Base-by-base conservation (phyloP, 2,329 filamentous ascomycete species). In the Zasmidium angulare region DNA sequence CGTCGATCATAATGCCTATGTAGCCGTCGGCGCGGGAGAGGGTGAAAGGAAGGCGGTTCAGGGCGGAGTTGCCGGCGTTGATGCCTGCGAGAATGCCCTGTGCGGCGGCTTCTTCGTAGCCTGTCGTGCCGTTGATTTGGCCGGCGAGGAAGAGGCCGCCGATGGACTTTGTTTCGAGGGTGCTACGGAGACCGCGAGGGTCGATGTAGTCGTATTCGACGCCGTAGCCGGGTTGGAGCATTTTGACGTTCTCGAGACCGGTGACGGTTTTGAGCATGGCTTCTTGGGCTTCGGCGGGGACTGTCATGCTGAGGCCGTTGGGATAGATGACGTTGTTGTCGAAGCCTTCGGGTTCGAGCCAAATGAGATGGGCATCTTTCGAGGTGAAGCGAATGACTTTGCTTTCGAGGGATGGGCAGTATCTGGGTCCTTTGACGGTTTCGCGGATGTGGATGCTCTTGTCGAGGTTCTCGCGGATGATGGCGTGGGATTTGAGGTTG, bases 1-100 rank as follows among this genome's bases (percentile, higher is more conserved):
- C 95, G 75, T 99, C 95, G 69, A 99, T 93, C 92, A 99, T 96
- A 77, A 99, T 89, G 66, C 95, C 95, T 70, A 99, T 98, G 75
- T 97, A 99, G 12, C 91, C 92, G 74, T 99, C 93, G 1, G 89
- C 88, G 64, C 95, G 84, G 7, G 87, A 87, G 26, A 99, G 79
- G 0, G 84, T 84, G 61, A 96, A 81, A 0, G 86, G 82, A 1
- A 81, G 74, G 59, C 89, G 85, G 1, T 84, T 84, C 61, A 85
- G 83, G 0, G 93, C 86, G 1, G 87, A 83, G n/a, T 95, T 84
- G 1, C 93, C 95, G 0, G 95, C 95, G 71, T 99, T 99, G 69
- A 93, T 93, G 29, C 95, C 95, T 0, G 95, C 95, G 14, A 99
- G 79, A 50, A 99, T 83, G 10, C 95, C 95, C 75, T 99, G 95